Percentiles rank a stretch among this genome's conserved stretches.
These are phyloP conservation scores for Neoboletus brunneissimus DNA, from an alignment of 768 basidiomycete species.

Conservation along the genomic window DNA sequence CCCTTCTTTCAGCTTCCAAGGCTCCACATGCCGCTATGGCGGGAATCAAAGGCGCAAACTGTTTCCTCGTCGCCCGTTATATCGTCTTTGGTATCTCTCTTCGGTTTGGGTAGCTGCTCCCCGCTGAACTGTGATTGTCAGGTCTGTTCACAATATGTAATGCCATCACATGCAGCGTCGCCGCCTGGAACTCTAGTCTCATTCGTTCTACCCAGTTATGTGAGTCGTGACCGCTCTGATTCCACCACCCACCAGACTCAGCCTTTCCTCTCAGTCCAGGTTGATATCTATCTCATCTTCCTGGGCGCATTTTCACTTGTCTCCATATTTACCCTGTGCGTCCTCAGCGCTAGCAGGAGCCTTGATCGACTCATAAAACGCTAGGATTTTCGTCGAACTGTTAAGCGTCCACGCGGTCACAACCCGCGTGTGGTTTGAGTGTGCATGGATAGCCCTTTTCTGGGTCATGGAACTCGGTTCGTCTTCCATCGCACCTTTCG, in stretches of 20 bases:
- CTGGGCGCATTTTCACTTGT: slow-evolving; percentile 57
- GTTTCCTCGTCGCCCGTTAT: slow-evolving; percentile 54
- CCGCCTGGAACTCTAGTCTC: slow-evolving; percentile 68
- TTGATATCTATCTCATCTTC: slow-evolving; percentile 61
- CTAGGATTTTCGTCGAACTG: slow-evolving; percentile 58
- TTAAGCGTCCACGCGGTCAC: slow-evolving; percentile 48
- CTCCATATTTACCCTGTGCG: slow-evolving; percentile 59
- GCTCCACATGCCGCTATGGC: slow-evolving; percentile 30
- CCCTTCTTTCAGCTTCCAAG: slow-evolving; percentile 12
- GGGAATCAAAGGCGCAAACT: slow-evolving; percentile 38
- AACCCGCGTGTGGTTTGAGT: slow-evolving; percentile 71
- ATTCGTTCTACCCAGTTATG: slow-evolving; percentile 37
- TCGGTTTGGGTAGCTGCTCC: neutral
- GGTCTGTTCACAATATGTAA: slow-evolving; percentile 62
- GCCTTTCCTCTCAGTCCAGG: slow-evolving; percentile 33
- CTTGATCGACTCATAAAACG: slow-evolving; percentile 1
- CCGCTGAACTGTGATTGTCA: slow-evolving; percentile 25
- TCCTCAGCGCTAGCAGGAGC: neutral
- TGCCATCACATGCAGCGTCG: slow-evolving; percentile 60
- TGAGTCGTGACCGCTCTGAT: slow-evolving; percentile 30
- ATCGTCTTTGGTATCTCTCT: slow-evolving; percentile 50
- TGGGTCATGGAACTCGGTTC: slow-evolving; percentile 60
- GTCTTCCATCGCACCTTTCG: slow-evolving; percentile 16
- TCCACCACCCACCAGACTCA: slow-evolving; percentile 5
- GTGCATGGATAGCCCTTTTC: slow-evolving; percentile 55